Base-by-base conservation (phyloP, 2,329 filamentous ascomycete genomes). In the Cytospora paraplurivora region DNA sequence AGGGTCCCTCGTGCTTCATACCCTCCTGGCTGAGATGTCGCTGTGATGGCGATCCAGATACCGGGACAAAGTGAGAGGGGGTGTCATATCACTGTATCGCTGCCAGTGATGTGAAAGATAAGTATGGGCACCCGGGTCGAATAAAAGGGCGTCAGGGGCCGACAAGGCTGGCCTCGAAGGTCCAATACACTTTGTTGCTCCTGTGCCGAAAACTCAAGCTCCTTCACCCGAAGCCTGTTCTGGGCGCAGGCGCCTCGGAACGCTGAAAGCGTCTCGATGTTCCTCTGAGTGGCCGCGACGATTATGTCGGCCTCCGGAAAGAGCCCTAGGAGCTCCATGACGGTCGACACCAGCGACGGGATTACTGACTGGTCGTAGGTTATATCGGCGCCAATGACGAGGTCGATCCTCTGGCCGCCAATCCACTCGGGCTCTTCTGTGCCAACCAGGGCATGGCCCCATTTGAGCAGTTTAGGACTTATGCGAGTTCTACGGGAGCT, bases 341-440 rank as follows among this genome's bases (percentile, higher is more conserved):
- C 73, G 3, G 90, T 92, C 3, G 80, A 82, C 3, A 91, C 80
- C 32, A 94, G 78, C 1, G 85, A 78, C 0, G 87, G 84, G 56
- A 90, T 87, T 50, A 85, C 81, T 41, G 78, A 78, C 65, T 79
- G 80, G 71, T 94, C 90, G 74, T 93, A 94, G 0, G 89, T 93
- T 74, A 94, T 84, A 72, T 94, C 91, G 38, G 91, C 89, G 4
- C 90, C 91, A 34, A 94, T 75, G 2, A 93, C 82, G 5, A 91
- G 75, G 72, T 93, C 88, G 52, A 86, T 73, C 2, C 72, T 69
- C 5, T 71, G 70, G 19, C 78, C 79, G 21, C 76, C 77, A 67
- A 81, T 80, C 82, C 83, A 84, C 53, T 74, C 73, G 59, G 79
- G 71, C 59, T 86, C 82, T 72, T 88, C 87, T 0, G 81, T 84